Percentiles rank a stretch among this genome's conserved stretches.
These are phyloP conservation scores for Candida pseudoglaebosa DNA, from an alignment of 805 yeast genomes.

Conservation along the genomic window DNA sequence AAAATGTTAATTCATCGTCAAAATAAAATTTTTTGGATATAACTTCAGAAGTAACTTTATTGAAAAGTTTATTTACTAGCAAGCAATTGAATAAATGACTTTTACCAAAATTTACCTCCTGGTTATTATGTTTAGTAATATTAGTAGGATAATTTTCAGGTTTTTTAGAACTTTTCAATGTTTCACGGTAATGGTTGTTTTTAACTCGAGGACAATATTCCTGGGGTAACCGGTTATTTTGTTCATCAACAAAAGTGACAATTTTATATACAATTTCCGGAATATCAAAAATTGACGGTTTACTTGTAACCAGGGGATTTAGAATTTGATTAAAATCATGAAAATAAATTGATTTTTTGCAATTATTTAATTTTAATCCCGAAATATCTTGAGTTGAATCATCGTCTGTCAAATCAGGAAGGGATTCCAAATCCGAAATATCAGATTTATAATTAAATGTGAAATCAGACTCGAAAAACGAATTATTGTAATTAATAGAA, in stretches of 20 bases:
- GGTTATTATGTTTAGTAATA: too few species aligned
- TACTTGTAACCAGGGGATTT: slow-evolving; percentile 5
- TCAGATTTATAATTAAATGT: slow-evolving; percentile 14
- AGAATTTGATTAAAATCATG: slow-evolving; percentile 2
- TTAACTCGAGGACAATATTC: too few species aligned
- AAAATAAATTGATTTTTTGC: slow-evolving; percentile 1
- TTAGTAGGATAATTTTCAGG: too few species aligned
- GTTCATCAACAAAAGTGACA: slow-evolving; percentile 55
- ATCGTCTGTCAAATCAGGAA: slow-evolving; percentile 35
- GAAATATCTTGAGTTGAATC: slow-evolving; percentile 19
- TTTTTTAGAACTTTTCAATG: too few species aligned
- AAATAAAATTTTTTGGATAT: slow-evolving; percentile 57
- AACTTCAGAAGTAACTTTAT: slow-evolving; percentile 49
- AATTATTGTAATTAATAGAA: too few species aligned
- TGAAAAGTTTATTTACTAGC: slow-evolving; percentile 66
- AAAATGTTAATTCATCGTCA: slow-evolving; percentile 15
- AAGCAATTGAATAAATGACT: slow-evolving; percentile 52
- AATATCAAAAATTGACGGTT: slow-evolving; percentile 53
- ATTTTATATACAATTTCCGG: slow-evolving; percentile 74
- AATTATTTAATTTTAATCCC: slow-evolving; percentile 9
- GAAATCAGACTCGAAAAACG: slow-evolving; percentile 11
- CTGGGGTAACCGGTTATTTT: slow-evolving; percentile 49
- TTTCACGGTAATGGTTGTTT: too few species aligned
- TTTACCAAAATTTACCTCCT: too few species aligned
- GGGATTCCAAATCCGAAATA: slow-evolving; percentile 31